phyloP scores from a whole-genome alignment of 2,329 filamentous ascomycete species.

The Chaetomiaceae sp. region DNA sequence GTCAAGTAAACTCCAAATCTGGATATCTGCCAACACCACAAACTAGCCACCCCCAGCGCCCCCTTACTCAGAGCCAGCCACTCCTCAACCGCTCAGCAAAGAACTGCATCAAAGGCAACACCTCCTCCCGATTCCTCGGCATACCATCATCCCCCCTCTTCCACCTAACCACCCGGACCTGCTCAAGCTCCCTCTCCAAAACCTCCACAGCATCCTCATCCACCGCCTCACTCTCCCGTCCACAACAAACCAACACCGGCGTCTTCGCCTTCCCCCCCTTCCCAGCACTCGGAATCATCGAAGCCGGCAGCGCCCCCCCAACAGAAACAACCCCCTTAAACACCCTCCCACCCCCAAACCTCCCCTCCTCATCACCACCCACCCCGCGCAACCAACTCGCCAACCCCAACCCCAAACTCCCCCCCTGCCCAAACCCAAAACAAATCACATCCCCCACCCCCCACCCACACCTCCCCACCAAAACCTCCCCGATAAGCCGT shows the following conservation, averaged over 20 bases:
- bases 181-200: constrained; percentile 60
- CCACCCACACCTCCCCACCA: constrained; percentile 57
- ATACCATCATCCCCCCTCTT: constrained; percentile 69
- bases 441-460: constrained; percentile 54
- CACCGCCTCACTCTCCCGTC: constrained; percentile 40
- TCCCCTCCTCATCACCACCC: not conserved
- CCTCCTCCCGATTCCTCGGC: constrained; percentile 79
- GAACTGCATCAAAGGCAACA: constrained; percentile 85
- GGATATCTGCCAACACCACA: not conserved
- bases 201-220: constrained; percentile 59
- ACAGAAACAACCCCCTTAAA: constrained; percentile 50
- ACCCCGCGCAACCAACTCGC: constrained; percentile 3
- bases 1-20: too few relatives aligned
- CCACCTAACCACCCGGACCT: constrained; percentile 66
- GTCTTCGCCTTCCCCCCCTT: constrained; percentile 54
- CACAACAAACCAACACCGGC: constrained; percentile 58
- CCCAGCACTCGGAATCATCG: constrained; percentile 44
- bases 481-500: constrained; percentile 45
- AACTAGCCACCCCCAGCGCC: not conserved
- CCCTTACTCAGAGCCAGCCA: constrained; percentile 20
- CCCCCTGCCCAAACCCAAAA: constrained; percentile 65
- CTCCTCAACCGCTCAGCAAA: constrained; percentile 58
- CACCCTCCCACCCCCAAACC: constrained; percentile 11
- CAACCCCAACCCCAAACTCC: constrained; percentile 49
- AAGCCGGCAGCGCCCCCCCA: constrained; percentile 50